Evolutionary conservation across 1,139 yeast species (phyloP), one percentile per base, ranked within the genome.

Genomic region (Suhomyces wounanorum): DNA sequence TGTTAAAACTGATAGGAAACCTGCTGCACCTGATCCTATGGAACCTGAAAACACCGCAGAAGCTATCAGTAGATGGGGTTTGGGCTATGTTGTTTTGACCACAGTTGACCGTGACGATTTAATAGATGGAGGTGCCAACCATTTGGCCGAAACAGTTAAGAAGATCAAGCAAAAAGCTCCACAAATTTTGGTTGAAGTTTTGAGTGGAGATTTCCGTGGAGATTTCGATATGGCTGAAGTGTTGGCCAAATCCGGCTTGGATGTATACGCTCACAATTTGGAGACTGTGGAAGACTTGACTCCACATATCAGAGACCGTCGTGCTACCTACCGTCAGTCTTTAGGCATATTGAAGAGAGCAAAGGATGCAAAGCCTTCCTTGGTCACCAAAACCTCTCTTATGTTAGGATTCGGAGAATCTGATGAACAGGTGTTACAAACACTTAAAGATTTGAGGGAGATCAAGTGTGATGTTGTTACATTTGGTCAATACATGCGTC

Each of bases 401-500:
- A 95, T 95, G 99, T 82, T 95, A 51, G 99, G 99, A 14, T 82
- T 95, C 56, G 99, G 99, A 42, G 99, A 95, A 68, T 83, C 91
- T 7, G 99, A 94, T 64, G 96, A 86, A 44, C 97, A 94, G 70
- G 70, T 95, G 23, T 66, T 85, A 63, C 85, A 83, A 59, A 85
- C 98, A 0, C 69, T 95, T 61, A 75, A 68, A 52, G 96, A 90
- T 66, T 76, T 95, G 59, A 81, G 99, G 56, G 82, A 71, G 18
- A 81, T 87, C 48, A 75, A 79, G 8, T 95, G 96, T 67, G 99
- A 95, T 63, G 96, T 95, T 49, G 97, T 95, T 23, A 95, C 99
- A 0, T 94, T 95, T 70, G 99, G 99, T 40, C 99, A 95, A 72
- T 95, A 95, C 70, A 95, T 95, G 99, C 83, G 98, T 65, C 99